Evolutionary conservation across 768 basidiomycete species (phyloP), one percentile per base, ranked within the genome.

Genomic region (Chiua virens): DNA sequence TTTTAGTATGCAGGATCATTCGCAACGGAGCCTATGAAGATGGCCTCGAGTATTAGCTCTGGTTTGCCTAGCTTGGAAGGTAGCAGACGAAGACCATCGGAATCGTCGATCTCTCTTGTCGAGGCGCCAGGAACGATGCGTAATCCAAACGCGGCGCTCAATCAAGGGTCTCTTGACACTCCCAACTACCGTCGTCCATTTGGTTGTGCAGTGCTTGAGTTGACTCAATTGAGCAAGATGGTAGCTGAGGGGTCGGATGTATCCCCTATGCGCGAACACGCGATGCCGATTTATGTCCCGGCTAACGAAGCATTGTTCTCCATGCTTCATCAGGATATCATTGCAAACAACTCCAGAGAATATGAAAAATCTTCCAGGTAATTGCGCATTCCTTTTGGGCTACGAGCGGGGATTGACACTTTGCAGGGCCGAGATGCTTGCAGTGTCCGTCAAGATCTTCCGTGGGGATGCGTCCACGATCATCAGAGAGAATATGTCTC

Each of bases 301-400:
- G 77, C 78, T 5, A 88, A 87, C 60, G 96, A 98, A 64, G 79
- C 83, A 7, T 77, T 85, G 22, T 97, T 97, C 65, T 92, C 93
- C 3, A 96, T 88, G 76, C 79, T 98, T 35, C 96, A 98, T 70
- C 93, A 98, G 69, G 92, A 93, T 63, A 90, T 98, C 64, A 91
- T 98, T 58, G 83, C 81, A 25, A 80, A 80, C 52, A 87, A 89
- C 51, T 71, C 69, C 23, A 87, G 82, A 65, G 91, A 95, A 61
- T 92, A 82, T 56, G 89, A 90, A 60, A 92, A 91, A 64, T 88
- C 87, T 0, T 58, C 86, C 3, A 82, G 90, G 92, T 91, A 60
- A 52, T 80, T 67, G 34, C 25, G 53, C 48, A 35, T 53, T 28
- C 20, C 22, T 14, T 30, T 39, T 28, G 15, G 34, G 2, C 10